Evolutionary conservation across 148 eudicot genomes (phyloP).

Genomic region (Persicaria maculosa): DNA sequence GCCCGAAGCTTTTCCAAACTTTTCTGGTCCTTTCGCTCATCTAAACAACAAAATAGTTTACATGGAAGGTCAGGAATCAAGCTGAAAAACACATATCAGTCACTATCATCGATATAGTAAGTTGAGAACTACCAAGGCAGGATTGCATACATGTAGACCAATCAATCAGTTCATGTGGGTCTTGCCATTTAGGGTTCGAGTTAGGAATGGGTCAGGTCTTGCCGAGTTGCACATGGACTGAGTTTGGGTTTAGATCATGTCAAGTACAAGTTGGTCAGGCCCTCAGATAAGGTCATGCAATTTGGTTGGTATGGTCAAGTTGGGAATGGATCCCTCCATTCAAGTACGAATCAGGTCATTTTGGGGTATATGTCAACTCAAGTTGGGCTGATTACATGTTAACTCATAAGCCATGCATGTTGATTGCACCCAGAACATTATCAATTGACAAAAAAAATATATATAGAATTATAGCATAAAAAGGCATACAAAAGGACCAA

Average conservation of each 20-base stretch:
- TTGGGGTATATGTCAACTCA: too few relatives aligned
- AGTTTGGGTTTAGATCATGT: too few relatives aligned
- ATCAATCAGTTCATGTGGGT: too few relatives aligned
- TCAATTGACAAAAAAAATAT: neutral
- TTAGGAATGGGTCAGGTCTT: too few relatives aligned
- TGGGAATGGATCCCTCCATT: too few relatives aligned
- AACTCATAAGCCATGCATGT: neutral
- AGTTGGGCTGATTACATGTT: too few relatives aligned
- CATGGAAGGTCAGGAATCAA: neutral
- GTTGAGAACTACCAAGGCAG: neutral
- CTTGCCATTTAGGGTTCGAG: too few relatives aligned
- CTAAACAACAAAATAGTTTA: conserved; percentile 20
- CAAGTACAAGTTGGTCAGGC: too few relatives aligned
- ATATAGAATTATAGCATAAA: neutral
- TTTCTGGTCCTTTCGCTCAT: conserved; percentile 76
- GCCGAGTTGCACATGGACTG: too few relatives aligned
- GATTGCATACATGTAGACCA: neutral
- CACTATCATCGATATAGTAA: neutral
- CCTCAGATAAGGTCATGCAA: too few relatives aligned
- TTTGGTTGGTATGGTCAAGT: too few relatives aligned
- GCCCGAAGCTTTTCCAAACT: conserved; percentile 72
- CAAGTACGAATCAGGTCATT: too few relatives aligned
- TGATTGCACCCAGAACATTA: neutral
- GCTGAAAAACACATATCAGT: neutral
- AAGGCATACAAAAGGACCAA: neutral